Base-by-base conservation (phyloP, 1,284 basidiomycete species). In the Kwoniella shivajii region DNA sequence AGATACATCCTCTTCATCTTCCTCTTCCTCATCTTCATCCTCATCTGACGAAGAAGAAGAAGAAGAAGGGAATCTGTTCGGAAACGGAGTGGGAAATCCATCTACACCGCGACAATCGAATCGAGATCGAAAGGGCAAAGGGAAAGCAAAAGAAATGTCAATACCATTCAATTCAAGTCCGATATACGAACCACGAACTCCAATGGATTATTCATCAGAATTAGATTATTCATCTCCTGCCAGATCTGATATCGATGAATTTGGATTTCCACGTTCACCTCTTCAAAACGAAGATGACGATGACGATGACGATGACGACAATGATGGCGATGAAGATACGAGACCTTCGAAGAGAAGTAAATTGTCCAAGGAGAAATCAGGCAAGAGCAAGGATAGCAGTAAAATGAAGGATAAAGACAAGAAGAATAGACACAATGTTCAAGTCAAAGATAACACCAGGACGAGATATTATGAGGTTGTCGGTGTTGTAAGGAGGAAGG, bases 401-500 rank as follows among this genome's bases (percentile, higher is more conserved):
- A 30, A 58, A 59, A 22, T 47, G 50, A 64, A 52, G 47, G 30
- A 29, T 37, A 34, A 55, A 57, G 38, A 39, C 41, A 41, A 46
- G 36, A 22, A 37, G 38, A 49, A 26, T 27, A 38, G 50, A 54
- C 44, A 51, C 52, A 39, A 57, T 47, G 18, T 54, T 53, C 13
- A 36, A 39, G 37, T 50, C 2, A 56, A 58, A 9, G 50, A 53
- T 16, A 65, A 58, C 29, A 63, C 68, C 38, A 55, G 75, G 18
- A 73, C 74, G 31, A 65, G 73, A 45, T 64, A 68, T 43, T 78
- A 78, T 51, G 72, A 76, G 61, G 74, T 77, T 22, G 73, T 78
- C 7, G 76, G 67, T 0, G 65, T 78, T 0, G 74, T 78, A 10
- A 54, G 74, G 46, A 74, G 73, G 54, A 78, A 78, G 51, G 66